These are phyloP conservation scores for Annulohypoxylon moriforme DNA, from an alignment of 495 filamentous ascomycete species.

Conservation along the genomic window DNA sequence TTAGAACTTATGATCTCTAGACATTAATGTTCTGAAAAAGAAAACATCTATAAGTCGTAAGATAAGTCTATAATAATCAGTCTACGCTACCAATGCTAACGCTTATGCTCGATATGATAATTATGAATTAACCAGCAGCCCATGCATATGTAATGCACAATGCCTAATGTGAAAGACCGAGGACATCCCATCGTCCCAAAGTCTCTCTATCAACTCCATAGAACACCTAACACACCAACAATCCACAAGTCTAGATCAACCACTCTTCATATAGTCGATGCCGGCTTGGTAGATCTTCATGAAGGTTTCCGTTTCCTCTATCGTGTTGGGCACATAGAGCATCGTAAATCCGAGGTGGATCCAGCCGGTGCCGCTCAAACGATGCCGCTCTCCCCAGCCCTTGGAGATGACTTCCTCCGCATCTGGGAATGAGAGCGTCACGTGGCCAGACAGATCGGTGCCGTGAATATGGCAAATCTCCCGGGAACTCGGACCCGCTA, in stretches of 20 bases:
- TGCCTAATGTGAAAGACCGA: not conserved
- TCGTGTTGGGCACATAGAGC: constrained; percentile 39
- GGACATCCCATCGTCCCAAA: not conserved
- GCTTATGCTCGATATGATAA: not conserved
- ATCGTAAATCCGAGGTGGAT: constrained; percentile 43
- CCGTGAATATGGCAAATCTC: constrained; percentile 84
- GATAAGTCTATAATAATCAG: not conserved
- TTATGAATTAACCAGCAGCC: not conserved
- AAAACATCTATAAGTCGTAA: not conserved
- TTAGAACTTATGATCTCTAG: too few species aligned
- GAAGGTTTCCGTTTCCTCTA: constrained; percentile 24
- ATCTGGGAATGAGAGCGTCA: constrained; percentile 79
- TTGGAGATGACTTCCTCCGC: constrained; percentile 77
- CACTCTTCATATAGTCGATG: constrained; percentile 37
- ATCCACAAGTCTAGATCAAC: not conserved
- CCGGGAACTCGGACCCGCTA: constrained; percentile 70
- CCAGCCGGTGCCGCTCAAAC: constrained; percentile 68
- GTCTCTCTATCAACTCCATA: not conserved
- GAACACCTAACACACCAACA: not conserved
- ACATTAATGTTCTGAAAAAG: not conserved
- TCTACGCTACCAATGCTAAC: not conserved
- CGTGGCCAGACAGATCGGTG: constrained; percentile 76
- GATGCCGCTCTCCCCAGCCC: constrained; percentile 88
- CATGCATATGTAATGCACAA: not conserved
- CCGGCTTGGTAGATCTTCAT: constrained; percentile 31